Conservation (phyloP, 345 rosid genomes). For the Aurinia saxatilis region DNA sequence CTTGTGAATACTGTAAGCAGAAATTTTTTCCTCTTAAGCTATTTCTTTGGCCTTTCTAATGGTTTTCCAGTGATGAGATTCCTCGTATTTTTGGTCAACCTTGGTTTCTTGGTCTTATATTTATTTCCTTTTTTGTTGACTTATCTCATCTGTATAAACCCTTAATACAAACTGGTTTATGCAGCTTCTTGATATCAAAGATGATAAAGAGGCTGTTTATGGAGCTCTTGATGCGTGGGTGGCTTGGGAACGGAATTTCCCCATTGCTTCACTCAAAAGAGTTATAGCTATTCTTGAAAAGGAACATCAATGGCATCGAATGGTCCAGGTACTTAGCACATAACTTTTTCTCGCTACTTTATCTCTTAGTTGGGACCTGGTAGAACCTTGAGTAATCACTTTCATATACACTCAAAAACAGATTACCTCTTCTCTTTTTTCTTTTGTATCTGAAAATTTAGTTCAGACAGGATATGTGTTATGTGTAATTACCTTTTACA, state of each 20-base stretch:
- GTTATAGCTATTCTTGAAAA: constrained; percentile 68
- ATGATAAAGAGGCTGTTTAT: constrained; percentile 76
- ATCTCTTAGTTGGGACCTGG: no score
- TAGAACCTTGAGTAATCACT: no score
- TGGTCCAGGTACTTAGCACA: constrained; percentile 61
- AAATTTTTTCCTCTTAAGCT: neutral
- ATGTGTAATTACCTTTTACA: no score
- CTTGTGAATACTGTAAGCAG: constrained; percentile 62
- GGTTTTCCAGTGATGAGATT: neutral
- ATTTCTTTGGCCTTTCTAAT: neutral
- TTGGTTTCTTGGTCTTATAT: neutral
- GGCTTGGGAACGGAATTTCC: constrained; percentile 89
- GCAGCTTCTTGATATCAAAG: constrained; percentile 73
- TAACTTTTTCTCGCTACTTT: no score
- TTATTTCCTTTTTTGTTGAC: neutral
- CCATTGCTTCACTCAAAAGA: constrained; percentile 62
- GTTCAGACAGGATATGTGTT: no score
- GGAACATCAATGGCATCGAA: constrained; percentile 83
- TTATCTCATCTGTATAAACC: constrained; percentile 9
- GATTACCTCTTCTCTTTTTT: neutral
- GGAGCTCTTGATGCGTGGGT: constrained; percentile 96
- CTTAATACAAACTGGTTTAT: neutral
- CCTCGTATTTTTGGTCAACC: neutral
- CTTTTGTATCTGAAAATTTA: no score
- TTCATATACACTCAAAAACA: no score